Conservation (phyloP, 495 filamentous ascomycete genomes). For the Aspergillus homomorphus region DNA sequence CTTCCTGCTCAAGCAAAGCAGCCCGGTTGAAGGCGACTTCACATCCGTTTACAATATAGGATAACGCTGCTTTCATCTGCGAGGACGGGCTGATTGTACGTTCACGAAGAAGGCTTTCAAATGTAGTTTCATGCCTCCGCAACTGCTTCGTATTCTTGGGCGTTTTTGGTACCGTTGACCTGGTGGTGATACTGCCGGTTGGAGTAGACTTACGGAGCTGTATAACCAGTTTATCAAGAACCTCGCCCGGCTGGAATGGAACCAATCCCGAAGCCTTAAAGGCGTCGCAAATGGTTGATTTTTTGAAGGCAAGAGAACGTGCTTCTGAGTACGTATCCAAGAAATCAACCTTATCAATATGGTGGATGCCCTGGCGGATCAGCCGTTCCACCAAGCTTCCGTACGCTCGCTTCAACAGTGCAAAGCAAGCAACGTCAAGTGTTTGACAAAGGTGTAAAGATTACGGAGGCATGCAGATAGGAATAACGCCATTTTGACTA, state of each 20-base stretch:
- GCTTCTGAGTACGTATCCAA: background rate
- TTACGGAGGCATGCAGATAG: too few relatives aligned
- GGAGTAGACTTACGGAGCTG: background rate
- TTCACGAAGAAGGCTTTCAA: background rate
- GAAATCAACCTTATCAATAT: constrained; percentile 5
- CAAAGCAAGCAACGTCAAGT: constrained; percentile 2
- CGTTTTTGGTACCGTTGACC: background rate
- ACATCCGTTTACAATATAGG: background rate
- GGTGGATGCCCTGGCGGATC: background rate
- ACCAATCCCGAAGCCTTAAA: constrained; percentile 1
- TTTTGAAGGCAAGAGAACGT: background rate
- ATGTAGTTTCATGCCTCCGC: background rate
- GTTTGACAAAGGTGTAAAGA: constrained; percentile 6
- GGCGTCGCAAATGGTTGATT: background rate
- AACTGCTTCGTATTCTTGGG: background rate
- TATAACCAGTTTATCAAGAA: background rate
- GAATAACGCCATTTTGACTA: too few relatives aligned
- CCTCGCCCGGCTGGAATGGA: background rate
- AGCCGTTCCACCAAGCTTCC: background rate
- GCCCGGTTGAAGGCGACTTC: background rate
- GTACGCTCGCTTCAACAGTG: background rate
- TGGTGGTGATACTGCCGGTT: background rate
- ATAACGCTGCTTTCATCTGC: background rate
- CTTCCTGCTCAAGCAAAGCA: constrained; percentile 1
- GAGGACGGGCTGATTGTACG: background rate